Conservation (phyloP, 495 filamentous ascomycete genomes). For the Penicillium roqueforti region DNA sequence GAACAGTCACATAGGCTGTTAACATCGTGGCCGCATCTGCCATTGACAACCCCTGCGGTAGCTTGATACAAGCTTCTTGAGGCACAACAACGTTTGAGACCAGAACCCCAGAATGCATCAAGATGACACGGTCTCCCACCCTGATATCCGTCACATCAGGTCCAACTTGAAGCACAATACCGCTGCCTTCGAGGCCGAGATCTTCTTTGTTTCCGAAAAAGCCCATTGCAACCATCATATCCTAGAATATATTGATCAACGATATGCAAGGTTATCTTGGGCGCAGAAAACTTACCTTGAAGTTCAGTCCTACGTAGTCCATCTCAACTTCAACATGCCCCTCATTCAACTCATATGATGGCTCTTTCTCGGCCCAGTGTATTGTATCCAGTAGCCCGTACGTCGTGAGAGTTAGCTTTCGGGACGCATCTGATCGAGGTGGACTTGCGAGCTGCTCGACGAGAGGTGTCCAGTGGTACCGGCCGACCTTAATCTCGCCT, state of each 20-base stretch:
- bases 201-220: slow-evolving; percentile 9
- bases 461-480: slow-evolving; percentile 27
- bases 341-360: neutral
- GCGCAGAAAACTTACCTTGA: slow-evolving; percentile 25
- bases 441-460: slow-evolving; percentile 12
- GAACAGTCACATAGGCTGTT: slow-evolving; percentile 25
- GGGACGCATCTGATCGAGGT: neutral
- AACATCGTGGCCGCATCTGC: slow-evolving; percentile 29
- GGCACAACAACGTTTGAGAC: neutral
- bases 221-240: slow-evolving; percentile 26
- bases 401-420: neutral
- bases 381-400: slow-evolving; percentile 26
- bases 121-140: slow-evolving; percentile 38
- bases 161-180: slow-evolving; percentile 6
- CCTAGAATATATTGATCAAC: neutral
- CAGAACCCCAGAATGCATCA: slow-evolving; percentile 9
- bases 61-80: slow-evolving; percentile 14
- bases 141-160: slow-evolving; percentile 27
- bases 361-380: slow-evolving; percentile 16
- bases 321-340: slow-evolving; percentile 36
- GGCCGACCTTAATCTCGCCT: slow-evolving; percentile 22
- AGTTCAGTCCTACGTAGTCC: slow-evolving; percentile 40
- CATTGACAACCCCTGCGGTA: slow-evolving; percentile 27
- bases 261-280: no score
- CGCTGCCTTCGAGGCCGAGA: slow-evolving; percentile 10